phyloP scores from a whole-genome alignment of 163 green algal genomes.

The Chlorella variabilis region DNA sequence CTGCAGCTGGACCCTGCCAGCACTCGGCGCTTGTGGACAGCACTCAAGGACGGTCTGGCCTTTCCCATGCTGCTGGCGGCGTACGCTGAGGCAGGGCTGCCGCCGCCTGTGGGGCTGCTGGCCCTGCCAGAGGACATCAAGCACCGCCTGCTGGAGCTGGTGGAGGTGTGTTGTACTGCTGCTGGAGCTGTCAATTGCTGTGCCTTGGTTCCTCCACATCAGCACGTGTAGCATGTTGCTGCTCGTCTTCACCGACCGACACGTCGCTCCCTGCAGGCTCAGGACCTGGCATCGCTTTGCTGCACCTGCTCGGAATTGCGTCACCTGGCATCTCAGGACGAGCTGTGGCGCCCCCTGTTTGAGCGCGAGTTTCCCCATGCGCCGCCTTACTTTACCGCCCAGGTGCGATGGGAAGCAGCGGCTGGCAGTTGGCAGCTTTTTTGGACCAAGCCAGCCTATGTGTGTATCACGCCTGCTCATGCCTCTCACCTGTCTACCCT shows the following conservation, averaged over 20 bases:
- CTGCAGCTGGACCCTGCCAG: neutral
- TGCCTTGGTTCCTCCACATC: neutral
- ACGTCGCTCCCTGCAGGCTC: conserved; percentile 33
- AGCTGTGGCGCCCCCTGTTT: conserved; percentile 45
- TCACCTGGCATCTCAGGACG: conserved; percentile 25
- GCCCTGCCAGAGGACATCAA: conserved; percentile 59
- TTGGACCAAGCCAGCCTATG: too few species aligned
- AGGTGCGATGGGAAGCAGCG: neutral
- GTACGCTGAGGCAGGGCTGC: conserved; percentile 49
- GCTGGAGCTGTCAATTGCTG: neutral
- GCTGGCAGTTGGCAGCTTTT: neutral
- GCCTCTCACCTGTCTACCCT: neutral
- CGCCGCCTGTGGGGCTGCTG: conserved; percentile 46
- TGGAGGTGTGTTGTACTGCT: conserved; percentile 36
- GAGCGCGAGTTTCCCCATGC: conserved; percentile 43
- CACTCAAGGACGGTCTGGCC: conserved; percentile 54
- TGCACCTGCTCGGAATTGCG: conserved; percentile 46
- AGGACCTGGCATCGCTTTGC: conserved; percentile 37
- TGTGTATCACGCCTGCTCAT: too few species aligned
- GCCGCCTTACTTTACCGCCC: neutral
- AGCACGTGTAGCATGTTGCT: too few species aligned
- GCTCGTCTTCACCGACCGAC: neutral
- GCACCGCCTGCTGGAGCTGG: conserved; percentile 41
- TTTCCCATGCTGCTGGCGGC: conserved; percentile 47
- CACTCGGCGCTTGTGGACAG: conserved; percentile 35